Evolutionary conservation across 129 eudicot genomes (phyloP).

Genomic region (Pulicaria dysenterica): DNA sequence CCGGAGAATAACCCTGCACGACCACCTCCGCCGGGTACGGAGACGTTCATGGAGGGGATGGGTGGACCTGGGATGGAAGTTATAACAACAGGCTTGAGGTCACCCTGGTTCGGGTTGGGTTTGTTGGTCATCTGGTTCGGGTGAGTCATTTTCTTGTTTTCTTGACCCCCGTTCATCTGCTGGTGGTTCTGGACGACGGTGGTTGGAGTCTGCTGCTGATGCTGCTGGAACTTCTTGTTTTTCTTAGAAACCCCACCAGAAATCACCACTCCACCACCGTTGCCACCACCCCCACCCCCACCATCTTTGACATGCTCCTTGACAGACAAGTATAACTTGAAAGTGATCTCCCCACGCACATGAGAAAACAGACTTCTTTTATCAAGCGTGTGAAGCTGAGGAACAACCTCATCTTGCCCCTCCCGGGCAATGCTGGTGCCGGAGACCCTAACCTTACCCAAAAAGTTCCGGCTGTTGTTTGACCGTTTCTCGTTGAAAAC

Average conservation of each 20-base stretch:
- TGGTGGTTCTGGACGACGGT: conserved; percentile 51
- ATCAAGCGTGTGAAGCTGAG: conserved; percentile 77
- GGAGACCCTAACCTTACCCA: conserved; percentile 81
- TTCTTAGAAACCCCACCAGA: conserved; percentile 42
- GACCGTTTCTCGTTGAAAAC: conserved; percentile 85
- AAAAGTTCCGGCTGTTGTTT: conserved; percentile 71
- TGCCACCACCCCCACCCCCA: conserved; percentile 19
- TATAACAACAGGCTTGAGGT: conserved; percentile 71
- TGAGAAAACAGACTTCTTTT: conserved; percentile 86
- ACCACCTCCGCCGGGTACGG: conserved; percentile 19
- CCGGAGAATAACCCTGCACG: conserved; percentile 41
- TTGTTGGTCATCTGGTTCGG: conserved; percentile 47
- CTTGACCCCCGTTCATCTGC: conserved; percentile 39
- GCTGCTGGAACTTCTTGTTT: conserved; percentile 65
- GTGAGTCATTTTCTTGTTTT: conserved; percentile 40
- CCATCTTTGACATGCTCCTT: conserved; percentile 60
- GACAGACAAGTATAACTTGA: conserved; percentile 65
- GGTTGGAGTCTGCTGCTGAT: conserved; percentile 44
- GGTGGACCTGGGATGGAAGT: conserved; percentile 61
- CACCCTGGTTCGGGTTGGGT: conserved; percentile 46
- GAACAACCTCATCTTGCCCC: conserved; percentile 56
- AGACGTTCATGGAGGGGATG: conserved; percentile 26
- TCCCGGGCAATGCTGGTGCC: conserved; percentile 67
- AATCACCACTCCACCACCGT: conserved; percentile 19
- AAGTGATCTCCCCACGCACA: conserved; percentile 79